Percentiles rank a stretch among this genome's conserved stretches.
Conservation (phyloP, 2,329 filamentous ascomycete genomes). For the Chrysosporium keratinophilum region DNA sequence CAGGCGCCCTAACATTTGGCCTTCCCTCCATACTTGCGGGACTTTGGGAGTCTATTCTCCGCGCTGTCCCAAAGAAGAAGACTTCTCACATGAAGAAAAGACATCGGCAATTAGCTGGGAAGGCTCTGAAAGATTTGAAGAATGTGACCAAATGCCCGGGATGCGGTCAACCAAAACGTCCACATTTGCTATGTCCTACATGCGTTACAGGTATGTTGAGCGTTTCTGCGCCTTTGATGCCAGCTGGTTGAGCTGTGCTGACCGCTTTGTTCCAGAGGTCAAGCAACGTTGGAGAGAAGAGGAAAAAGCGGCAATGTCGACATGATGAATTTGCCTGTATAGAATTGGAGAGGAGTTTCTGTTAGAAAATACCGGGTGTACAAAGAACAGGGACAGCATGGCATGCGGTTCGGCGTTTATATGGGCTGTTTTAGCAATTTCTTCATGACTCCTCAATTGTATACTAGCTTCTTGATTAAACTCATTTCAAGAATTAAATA, state of each 20-base stretch:
- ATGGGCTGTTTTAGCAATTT: neutral
- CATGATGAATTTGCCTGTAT: neutral
- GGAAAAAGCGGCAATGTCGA: neutral
- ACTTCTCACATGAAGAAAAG: slow-evolving; percentile 93
- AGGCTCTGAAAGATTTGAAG: slow-evolving; percentile 83
- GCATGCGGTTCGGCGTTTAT: slow-evolving; percentile 15
- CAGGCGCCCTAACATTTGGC: slow-evolving; percentile 43
- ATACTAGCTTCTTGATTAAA: neutral
- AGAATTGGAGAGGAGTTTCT: neutral
- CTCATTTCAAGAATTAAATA: neutral
- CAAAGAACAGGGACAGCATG: neutral
- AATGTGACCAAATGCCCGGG: slow-evolving; percentile 78
- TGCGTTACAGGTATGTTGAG: slow-evolving; percentile 62
- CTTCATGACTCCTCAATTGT: neutral
- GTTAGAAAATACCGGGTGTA: neutral
- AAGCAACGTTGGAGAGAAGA: slow-evolving; percentile 9
- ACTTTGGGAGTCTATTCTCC: slow-evolving; percentile 86
- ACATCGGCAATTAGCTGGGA: slow-evolving; percentile 87
- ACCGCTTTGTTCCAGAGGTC: neutral
- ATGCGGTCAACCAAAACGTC: slow-evolving; percentile 77
- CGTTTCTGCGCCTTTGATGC: neutral
- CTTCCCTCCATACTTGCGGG: slow-evolving; percentile 63
- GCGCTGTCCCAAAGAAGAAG: slow-evolving; percentile 97
- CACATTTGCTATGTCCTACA: slow-evolving; percentile 77
- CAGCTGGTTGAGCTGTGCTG: neutral